Conservation (phyloP, 164 flowering plant species). For the Berberis vulgaris region DNA sequence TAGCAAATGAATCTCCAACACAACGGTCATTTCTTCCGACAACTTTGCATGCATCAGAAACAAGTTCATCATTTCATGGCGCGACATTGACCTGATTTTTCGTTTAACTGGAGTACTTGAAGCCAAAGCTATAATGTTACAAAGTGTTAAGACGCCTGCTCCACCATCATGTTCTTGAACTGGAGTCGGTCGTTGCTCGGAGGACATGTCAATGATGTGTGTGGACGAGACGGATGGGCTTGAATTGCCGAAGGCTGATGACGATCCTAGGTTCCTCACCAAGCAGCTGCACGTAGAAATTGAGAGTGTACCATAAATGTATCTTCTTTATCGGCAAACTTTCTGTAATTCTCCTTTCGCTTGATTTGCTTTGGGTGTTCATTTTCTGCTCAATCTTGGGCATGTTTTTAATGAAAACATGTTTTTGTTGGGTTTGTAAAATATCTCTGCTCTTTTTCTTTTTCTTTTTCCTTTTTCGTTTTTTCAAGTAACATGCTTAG, state of each 20-base stretch:
- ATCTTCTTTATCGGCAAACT: not conserved
- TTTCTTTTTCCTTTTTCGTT: not conserved
- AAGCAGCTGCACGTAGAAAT: not conserved
- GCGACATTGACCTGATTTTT: slow-evolving; percentile 40
- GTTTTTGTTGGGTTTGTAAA: slow-evolving; percentile 7
- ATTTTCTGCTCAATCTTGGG: slow-evolving; percentile 4
- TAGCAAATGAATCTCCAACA: slow-evolving; percentile 45
- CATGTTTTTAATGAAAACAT: slow-evolving; percentile 3
- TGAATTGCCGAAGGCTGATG: not conserved
- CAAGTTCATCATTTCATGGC: slow-evolving; percentile 57
- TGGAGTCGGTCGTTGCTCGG: not conserved
- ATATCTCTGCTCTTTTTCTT: not conserved
- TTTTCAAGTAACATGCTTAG: not conserved
- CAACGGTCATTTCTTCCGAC: slow-evolving; percentile 29
- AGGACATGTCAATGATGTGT: not conserved
- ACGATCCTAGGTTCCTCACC: not conserved
- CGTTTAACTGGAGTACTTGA: not conserved
- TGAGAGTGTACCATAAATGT: slow-evolving; percentile 18
- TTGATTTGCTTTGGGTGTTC: not conserved
- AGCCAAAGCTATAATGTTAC: not conserved
- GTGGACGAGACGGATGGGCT: not conserved
- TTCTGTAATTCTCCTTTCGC: not conserved
- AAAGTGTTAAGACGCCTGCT: not conserved
- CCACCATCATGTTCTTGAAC: not conserved
- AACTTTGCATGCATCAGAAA: slow-evolving; percentile 41